These are phyloP conservation scores for Mycena vulgaris DNA, from an alignment of 768 basidiomycete genomes.

Conservation along the genomic window DNA sequence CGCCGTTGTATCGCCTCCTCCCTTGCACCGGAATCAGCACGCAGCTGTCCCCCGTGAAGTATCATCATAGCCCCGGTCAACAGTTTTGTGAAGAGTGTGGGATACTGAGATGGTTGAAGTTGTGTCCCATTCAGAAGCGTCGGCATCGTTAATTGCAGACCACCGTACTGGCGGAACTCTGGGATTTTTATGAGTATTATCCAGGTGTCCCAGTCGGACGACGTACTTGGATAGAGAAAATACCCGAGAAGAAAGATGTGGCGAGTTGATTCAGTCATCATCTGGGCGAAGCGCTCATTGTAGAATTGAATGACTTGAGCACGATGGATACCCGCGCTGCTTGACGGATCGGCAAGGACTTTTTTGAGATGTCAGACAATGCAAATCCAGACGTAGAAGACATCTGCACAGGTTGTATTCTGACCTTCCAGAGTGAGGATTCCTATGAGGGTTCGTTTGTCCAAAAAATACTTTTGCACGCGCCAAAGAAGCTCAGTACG, in stretches of 20 bases:
- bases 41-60: neutral
- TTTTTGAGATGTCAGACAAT: too few species aligned
- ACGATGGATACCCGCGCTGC: too few species aligned
- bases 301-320: too few species aligned
- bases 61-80: neutral
- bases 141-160: neutral
- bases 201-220: neutral
- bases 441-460: too few species aligned
- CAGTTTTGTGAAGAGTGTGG: neutral
- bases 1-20: too few species aligned
- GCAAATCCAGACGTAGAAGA: constrained; percentile 42
- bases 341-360: too few species aligned
- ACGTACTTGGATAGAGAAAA: constrained; percentile 45
- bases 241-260: constrained; percentile 46
- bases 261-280: constrained; percentile 49
- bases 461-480: too few species aligned
- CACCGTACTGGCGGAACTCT: neutral
- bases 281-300: constrained; percentile 38
- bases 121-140: neutral
- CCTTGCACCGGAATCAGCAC: too few species aligned
- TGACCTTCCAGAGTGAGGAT: constrained; percentile 48
- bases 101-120: neutral
- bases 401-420: constrained; percentile 46
- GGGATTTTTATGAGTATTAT: neutral
- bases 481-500: too few species aligned